phyloP scores from a whole-genome alignment of 805 yeast species.

The Metschnikowia colocasiae region DNA sequence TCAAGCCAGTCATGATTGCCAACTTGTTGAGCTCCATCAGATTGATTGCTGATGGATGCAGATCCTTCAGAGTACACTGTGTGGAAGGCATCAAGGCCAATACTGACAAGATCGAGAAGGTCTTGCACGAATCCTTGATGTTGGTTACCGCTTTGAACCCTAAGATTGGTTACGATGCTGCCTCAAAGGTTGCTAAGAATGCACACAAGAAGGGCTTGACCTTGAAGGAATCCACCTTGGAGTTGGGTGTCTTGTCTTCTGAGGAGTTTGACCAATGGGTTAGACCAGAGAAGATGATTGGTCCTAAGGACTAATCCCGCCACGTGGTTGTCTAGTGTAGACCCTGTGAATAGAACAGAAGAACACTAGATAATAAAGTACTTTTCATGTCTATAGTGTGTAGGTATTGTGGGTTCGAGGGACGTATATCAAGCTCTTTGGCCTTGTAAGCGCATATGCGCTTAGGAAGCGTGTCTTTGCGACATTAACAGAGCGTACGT shows the following conservation, averaged over 20 bases:
- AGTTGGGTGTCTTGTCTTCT: slow-evolving; percentile 76
- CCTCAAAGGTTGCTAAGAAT: slow-evolving; percentile 96
- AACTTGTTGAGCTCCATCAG: slow-evolving; percentile 86
- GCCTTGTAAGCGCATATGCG: slow-evolving; percentile 15
- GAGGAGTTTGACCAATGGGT: slow-evolving; percentile 96
- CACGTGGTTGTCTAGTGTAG: neutral
- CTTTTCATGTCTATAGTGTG: neutral
- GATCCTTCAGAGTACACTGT: slow-evolving; percentile 91
- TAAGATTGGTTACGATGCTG: slow-evolving; percentile 96
- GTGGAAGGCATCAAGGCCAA: slow-evolving; percentile 93
- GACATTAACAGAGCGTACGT: slow-evolving; percentile 5
- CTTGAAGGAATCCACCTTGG: slow-evolving; percentile 89
- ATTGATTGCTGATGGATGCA: slow-evolving; percentile 81
- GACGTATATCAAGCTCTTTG: neutral
- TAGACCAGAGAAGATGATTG: slow-evolving; percentile 96
- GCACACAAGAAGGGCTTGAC: slow-evolving; percentile 98
- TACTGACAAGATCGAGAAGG: slow-evolving; percentile 77
- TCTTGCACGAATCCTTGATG: slow-evolving; percentile 93
- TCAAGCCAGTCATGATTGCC: slow-evolving; percentile 93
- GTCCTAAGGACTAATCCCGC: slow-evolving; percentile 61
- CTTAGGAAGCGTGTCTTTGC: slow-evolving; percentile 12
- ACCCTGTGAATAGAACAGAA: neutral
- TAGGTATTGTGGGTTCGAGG: neutral
- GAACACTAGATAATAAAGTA: neutral
- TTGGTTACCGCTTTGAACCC: slow-evolving; percentile 98